Percentiles rank a stretch among this genome's conserved stretches.
Evolutionary conservation across 768 basidiomycete genomes (phyloP).

Genomic region (Russula vinacea): DNA sequence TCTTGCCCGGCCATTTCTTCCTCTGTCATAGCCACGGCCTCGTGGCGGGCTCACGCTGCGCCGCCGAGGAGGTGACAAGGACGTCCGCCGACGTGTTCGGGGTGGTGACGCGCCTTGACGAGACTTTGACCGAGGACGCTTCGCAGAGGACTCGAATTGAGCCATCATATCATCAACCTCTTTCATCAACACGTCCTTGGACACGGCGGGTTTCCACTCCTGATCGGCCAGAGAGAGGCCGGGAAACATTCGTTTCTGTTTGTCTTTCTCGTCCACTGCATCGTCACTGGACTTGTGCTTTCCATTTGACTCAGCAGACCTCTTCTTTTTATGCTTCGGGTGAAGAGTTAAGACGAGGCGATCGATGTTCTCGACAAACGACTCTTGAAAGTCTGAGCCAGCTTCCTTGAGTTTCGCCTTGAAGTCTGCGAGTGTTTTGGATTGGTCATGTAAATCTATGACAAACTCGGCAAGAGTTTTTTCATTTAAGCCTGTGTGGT

Average conservation of each 20-base stretch:
- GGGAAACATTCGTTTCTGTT: conserved; percentile 83
- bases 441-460: conserved; percentile 82
- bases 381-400: conserved; percentile 84
- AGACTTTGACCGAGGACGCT: conserved; percentile 50
- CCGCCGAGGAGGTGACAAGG: conserved; percentile 46
- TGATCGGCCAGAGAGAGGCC: conserved; percentile 81
- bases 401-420: conserved; percentile 71
- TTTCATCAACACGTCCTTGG: conserved; percentile 79
- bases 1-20: conserved; percentile 44
- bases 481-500: conserved; percentile 81
- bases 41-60: conserved; percentile 59
- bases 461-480: conserved; percentile 95
- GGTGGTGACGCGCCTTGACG: conserved; percentile 39
- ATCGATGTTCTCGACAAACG: conserved; percentile 89
- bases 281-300: conserved; percentile 37
- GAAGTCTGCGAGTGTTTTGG: conserved; percentile 76
- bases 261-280: conserved; percentile 60
- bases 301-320: conserved; percentile 42
- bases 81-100: conserved; percentile 60
- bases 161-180: conserved; percentile 90
- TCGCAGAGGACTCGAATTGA: conserved; percentile 64
- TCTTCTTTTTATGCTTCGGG: conserved; percentile 89
- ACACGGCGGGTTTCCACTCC: conserved; percentile 54
- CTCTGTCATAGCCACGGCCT: conserved; percentile 47
- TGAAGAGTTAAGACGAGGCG: conserved; percentile 92